phyloP scores from a whole-genome alignment of 2,329 filamentous ascomycete genomes.

The Monosporascus cannonballus region DNA sequence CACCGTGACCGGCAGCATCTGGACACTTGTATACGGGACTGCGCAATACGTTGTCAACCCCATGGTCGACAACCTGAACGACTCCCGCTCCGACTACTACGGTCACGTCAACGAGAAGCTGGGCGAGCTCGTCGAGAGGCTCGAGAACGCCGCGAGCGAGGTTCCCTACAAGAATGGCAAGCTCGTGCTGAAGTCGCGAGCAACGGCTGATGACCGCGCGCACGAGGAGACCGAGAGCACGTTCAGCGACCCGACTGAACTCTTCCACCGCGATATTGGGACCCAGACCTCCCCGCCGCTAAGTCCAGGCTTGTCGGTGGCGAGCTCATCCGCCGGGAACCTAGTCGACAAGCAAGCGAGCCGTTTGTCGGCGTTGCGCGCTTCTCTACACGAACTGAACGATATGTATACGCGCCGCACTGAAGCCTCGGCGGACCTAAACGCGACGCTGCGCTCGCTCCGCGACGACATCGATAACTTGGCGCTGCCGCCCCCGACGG shows the following conservation, averaged over 20 bases:
- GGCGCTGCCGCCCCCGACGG: slow-evolving; percentile 36
- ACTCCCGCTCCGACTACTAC: slow-evolving; percentile 48
- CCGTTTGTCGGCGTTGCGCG: slow-evolving; percentile 36
- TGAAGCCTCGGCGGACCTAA: slow-evolving; percentile 44
- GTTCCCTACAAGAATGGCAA: slow-evolving; percentile 41
- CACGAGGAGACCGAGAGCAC: slow-evolving; percentile 36
- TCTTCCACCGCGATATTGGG: slow-evolving; percentile 76
- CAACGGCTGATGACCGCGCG: slow-evolving; percentile 9
- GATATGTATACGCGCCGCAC: slow-evolving; percentile 38
- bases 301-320: no score
- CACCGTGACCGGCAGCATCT: slow-evolving; percentile 50
- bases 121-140: slow-evolving; percentile 39
- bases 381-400: slow-evolving; percentile 35
- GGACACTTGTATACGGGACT: slow-evolving; percentile 63
- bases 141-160: slow-evolving; percentile 54
- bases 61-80: slow-evolving; percentile 47
- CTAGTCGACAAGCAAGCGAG: slow-evolving; percentile 33
- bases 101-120: slow-evolving; percentile 41
- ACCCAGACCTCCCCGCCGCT: slow-evolving; percentile 62
- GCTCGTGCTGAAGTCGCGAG: slow-evolving; percentile 8
- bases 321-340: slow-evolving; percentile 2
- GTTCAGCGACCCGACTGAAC: slow-evolving; percentile 63
- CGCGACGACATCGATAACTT: slow-evolving; percentile 60
- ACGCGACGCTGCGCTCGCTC: slow-evolving; percentile 50
- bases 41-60: slow-evolving; percentile 63